Percentiles rank a stretch among this genome's conserved stretches.
phyloP scores from a whole-genome alignment of 306 rosid species.

The Gastrolobium bilobum region DNA sequence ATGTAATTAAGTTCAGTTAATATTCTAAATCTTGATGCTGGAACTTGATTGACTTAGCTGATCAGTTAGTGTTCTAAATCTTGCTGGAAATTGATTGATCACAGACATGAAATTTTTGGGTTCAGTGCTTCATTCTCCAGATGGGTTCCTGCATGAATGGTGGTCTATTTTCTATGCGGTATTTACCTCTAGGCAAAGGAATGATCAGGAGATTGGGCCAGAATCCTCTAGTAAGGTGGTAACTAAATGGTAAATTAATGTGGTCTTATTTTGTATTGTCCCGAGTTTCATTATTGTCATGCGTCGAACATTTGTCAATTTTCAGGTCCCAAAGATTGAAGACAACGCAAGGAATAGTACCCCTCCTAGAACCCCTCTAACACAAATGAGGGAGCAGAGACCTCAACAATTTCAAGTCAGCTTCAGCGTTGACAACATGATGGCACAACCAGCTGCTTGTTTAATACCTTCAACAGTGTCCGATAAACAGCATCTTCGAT shows the following conservation, averaged over 20 bases:
- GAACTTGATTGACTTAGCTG: conserved; percentile 31
- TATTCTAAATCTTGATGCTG: background rate
- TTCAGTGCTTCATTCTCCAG: conserved; percentile 51
- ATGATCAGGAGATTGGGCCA: conserved; percentile 32
- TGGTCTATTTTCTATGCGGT: conserved; percentile 62
- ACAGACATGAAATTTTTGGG: conserved; percentile 13
- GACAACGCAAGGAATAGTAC: conserved; percentile 35
- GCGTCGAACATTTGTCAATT: conserved; percentile 26
- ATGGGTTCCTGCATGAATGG: conserved; percentile 71
- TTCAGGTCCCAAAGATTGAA: conserved; percentile 50
- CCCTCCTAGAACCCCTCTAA: conserved; percentile 43
- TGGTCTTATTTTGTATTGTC: conserved; percentile 18
- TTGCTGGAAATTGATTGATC: conserved; percentile 21
- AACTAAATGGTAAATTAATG: background rate
- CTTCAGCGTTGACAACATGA: conserved; percentile 33
- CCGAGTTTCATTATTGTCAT: background rate
- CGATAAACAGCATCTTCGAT: conserved; percentile 37
- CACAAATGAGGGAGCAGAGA: conserved; percentile 43
- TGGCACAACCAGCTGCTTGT: conserved; percentile 39
- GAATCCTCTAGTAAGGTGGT: conserved; percentile 50
- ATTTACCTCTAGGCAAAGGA: conserved; percentile 3
- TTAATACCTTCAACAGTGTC: background rate
- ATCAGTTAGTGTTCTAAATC: conserved; percentile 7
- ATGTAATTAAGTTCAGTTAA: background rate
- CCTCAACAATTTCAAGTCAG: conserved; percentile 39